Percentiles rank a stretch among this genome's conserved stretches.
Conservation (phyloP, 2,329 filamentous ascomycete species). For the Pyricularia sp. region DNA sequence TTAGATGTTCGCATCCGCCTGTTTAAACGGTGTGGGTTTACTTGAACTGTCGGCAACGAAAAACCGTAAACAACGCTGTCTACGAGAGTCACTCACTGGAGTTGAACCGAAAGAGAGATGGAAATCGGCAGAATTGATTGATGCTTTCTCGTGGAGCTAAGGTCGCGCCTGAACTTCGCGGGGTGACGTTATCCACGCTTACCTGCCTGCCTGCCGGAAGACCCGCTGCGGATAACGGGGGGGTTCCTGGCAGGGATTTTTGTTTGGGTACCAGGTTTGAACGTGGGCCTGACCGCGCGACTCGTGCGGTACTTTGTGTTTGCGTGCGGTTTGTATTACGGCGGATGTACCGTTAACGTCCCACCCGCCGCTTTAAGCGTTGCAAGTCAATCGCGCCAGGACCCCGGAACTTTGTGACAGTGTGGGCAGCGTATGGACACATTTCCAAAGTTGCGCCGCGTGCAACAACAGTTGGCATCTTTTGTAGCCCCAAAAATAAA, state of each 20-base stretch:
- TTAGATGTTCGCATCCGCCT: not conserved
- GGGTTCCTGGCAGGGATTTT: not conserved
- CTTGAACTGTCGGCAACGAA: not conserved
- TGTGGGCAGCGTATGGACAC: not conserved
- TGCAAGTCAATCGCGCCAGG: not conserved
- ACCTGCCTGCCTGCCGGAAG: not conserved
- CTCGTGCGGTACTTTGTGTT: not conserved
- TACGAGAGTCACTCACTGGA: not conserved
- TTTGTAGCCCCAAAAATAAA: not conserved
- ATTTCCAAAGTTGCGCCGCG: not conserved
- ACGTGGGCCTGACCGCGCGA: not conserved
- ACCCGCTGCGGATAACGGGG: not conserved
- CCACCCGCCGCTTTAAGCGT: not conserved
- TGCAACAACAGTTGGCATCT: not conserved
- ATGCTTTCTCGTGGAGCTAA: not conserved
- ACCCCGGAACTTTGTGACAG: not conserved
- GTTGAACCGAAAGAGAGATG: not conserved
- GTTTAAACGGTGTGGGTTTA: not conserved
- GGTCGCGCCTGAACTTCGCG: not conserved
- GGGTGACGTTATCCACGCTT: slow-evolving; percentile 1
- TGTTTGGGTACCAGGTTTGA: not conserved
- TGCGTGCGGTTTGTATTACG: not conserved
- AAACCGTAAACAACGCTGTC: not conserved
- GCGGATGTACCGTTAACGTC: not conserved
- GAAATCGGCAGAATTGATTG: not conserved